Conservation (phyloP, 2,329 filamentous ascomycete species). For the Alternaria gaisen region DNA sequence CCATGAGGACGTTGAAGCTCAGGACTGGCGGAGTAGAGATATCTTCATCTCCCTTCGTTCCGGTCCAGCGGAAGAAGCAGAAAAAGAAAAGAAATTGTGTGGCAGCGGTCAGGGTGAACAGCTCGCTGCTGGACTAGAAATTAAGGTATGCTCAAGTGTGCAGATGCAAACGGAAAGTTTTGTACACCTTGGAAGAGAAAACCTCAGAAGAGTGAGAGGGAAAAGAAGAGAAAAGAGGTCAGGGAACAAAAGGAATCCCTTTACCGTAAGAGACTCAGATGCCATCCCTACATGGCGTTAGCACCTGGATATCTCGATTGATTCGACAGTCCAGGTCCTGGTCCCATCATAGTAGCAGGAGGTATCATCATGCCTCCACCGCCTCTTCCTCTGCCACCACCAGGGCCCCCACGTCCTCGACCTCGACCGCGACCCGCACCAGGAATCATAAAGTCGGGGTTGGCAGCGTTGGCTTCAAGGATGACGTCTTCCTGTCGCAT, state of each 20-base stretch:
- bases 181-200: conserved; percentile 3
- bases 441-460: conserved; percentile 85
- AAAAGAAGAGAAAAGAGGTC: neutral
- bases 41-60: neutral
- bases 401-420: conserved; percentile 38
- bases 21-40: neutral
- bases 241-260: neutral
- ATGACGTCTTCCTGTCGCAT: conserved; percentile 73
- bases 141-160: conserved; percentile 12
- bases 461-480: conserved; percentile 67
- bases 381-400: conserved; percentile 32
- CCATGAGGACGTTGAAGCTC: conserved; percentile 6
- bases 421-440: conserved; percentile 50
- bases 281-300: conserved; percentile 40
- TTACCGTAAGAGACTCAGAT: neutral
- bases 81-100: neutral
- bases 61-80: conserved; percentile 7
- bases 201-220: neutral
- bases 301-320: conserved; percentile 47
- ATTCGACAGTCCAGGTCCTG: conserved; percentile 37
- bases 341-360: conserved; percentile 37
- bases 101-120: neutral
- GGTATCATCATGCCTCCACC: conserved; percentile 40
- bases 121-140: conserved; percentile 14
- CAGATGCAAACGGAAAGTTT: conserved; percentile 4